A percentile compares a stretch with the other conserved stretches of the same genome.
These are phyloP conservation scores for Erodium moschatum DNA, from an alignment of 441 rosid species.

Conservation along the genomic window DNA sequence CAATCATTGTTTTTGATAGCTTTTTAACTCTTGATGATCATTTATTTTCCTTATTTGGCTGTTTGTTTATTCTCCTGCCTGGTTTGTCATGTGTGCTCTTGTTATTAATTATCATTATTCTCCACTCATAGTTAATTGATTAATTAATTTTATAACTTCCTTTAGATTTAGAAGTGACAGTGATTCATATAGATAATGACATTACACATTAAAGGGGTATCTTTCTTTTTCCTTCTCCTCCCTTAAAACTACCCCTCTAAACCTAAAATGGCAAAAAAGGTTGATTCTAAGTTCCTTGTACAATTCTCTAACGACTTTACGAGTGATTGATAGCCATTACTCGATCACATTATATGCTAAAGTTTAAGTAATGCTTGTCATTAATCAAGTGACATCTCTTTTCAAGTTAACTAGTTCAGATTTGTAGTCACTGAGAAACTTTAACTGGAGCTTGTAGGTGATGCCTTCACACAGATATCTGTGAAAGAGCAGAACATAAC, in stretches of 20 bases:
- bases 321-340: conserved; percentile 2
- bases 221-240: not conserved
- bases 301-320: not conserved
- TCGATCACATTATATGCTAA: not conserved
- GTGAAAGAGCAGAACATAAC: not conserved
- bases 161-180: not conserved
- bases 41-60: conserved; percentile 4
- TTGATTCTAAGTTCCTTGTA: not conserved
- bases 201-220: not conserved
- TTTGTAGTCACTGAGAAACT: no score
- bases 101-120: conserved; percentile 5
- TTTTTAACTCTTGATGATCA: not conserved
- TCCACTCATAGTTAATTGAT: not conserved
- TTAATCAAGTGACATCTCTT: not conserved
- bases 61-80: not conserved
- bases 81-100: conserved; percentile 3
- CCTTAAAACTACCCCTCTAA: not conserved
- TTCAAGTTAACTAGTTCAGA: not conserved
- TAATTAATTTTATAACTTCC: not conserved
- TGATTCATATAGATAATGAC: conserved; percentile 2
- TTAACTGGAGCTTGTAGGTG: not conserved
- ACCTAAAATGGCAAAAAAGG: not conserved
- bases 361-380: not conserved
- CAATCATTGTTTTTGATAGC: not conserved
- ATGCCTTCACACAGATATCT: not conserved